Conservation (phyloP, 805 yeast species). For the Debaryomyces hansenii region DNA sequence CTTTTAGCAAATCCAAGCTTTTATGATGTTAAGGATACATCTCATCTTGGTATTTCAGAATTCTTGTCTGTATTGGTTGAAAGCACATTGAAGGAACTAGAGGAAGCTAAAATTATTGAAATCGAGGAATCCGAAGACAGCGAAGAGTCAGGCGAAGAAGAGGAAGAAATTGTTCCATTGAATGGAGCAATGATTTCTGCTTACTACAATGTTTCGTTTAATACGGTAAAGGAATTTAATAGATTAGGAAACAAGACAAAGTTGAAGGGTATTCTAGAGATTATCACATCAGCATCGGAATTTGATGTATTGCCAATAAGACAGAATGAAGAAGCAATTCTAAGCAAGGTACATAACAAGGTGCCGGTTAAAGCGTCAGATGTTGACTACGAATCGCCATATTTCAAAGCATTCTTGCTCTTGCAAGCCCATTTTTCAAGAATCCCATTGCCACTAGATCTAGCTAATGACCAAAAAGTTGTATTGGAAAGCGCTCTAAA, state of each 20-base stretch:
- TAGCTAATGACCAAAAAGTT: slow-evolving; percentile 53
- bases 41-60: slow-evolving; percentile 72
- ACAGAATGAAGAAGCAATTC: slow-evolving; percentile 50
- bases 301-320: slow-evolving; percentile 67
- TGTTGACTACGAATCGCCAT: slow-evolving; percentile 49
- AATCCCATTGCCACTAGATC: slow-evolving; percentile 55
- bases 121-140: slow-evolving; percentile 41
- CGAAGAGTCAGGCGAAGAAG: slow-evolving; percentile 37
- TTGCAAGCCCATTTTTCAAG: slow-evolving; percentile 83
- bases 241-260: slow-evolving; percentile 57
- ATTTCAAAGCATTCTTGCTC: slow-evolving; percentile 69
- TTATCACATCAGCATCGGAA: slow-evolving; percentile 67
- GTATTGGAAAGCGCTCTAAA: slow-evolving; percentile 52
- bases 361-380: slow-evolving; percentile 59
- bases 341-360: slow-evolving; percentile 53
- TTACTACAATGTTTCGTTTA: slow-evolving; percentile 63
- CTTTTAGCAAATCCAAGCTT: slow-evolving; percentile 81
- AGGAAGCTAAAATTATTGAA: slow-evolving; percentile 62
- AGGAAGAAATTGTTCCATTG: slow-evolving; percentile 50
- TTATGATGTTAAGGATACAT: slow-evolving; percentile 71
- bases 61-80: slow-evolving; percentile 85
- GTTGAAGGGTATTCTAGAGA: slow-evolving; percentile 61
- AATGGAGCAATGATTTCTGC: slow-evolving; percentile 77
- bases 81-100: slow-evolving; percentile 60
- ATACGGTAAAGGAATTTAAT: slow-evolving; percentile 64